phyloP scores from a whole-genome alignment of 805 yeast species.

The Saturnispora sekii region DNA sequence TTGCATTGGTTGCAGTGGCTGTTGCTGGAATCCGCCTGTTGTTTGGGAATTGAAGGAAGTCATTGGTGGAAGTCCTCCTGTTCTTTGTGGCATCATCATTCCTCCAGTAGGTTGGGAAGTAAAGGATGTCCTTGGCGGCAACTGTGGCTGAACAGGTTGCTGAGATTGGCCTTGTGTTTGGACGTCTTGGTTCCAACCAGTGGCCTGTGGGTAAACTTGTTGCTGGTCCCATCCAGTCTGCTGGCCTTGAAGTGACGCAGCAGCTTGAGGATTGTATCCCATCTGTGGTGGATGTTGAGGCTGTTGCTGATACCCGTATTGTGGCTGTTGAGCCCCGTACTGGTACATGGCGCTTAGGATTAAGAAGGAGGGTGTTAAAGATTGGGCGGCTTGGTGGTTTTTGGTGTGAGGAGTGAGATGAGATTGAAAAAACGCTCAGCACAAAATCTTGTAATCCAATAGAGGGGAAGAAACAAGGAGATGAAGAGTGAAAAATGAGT shows the following conservation, averaged over 20 bases:
- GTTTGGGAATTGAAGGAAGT: slow-evolving; percentile 12
- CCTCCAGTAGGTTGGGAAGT: slow-evolving; percentile 15
- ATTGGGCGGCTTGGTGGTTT: background rate
- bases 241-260: slow-evolving; percentile 14
- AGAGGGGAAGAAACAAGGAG: too few species aligned
- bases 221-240: slow-evolving; percentile 14
- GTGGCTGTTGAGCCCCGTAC: slow-evolving; percentile 20
- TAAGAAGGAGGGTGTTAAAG: background rate
- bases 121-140: slow-evolving; percentile 22
- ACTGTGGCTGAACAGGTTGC: slow-evolving; percentile 4
- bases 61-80: slow-evolving; percentile 9
- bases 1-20: slow-evolving; percentile 13
- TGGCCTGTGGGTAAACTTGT: slow-evolving; percentile 21
- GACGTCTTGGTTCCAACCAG: slow-evolving; percentile 28
- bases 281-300: slow-evolving; percentile 25
- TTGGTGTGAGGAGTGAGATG: background rate
- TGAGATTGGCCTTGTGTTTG: slow-evolving; percentile 22
- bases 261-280: slow-evolving; percentile 22
- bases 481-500: too few species aligned
- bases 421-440: too few species aligned
- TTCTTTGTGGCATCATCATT: slow-evolving; percentile 8
- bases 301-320: slow-evolving; percentile 14
- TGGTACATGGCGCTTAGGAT: slow-evolving; percentile 16
- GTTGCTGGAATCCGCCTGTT: slow-evolving; percentile 20
- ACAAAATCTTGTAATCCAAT: too few species aligned